Percentiles rank a stretch among this genome's conserved stretches.
phyloP scores from a whole-genome alignment of 2,329 filamentous ascomycete genomes.

The Lachnellula suecica region DNA sequence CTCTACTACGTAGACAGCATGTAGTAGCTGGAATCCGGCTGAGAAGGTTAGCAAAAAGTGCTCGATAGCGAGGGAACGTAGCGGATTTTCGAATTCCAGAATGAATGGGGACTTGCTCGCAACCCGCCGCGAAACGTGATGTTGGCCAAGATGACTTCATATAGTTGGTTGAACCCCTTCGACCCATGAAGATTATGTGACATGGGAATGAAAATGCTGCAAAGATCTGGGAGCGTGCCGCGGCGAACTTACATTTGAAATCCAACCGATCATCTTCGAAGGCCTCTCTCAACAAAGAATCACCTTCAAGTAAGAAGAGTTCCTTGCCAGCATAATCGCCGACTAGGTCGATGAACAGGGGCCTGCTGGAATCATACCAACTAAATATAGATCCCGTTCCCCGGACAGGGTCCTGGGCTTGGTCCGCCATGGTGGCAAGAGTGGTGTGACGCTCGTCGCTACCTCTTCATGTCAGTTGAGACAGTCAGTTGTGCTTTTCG shows the following conservation, averaged over 20 bases:
- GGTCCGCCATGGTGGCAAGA: constrained; percentile 11
- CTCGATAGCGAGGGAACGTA: neutral
- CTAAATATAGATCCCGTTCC: constrained; percentile 20
- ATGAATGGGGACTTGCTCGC: neutral
- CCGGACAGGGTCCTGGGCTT: constrained; percentile 4
- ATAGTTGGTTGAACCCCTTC: neutral
- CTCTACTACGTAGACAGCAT: constrained; percentile 69
- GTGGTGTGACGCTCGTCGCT: neutral
- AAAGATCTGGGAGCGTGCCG: neutral
- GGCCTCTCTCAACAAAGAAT: constrained; percentile 66
- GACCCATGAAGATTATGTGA: no score
- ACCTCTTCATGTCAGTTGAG: neutral
- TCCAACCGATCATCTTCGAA: constrained; percentile 63
- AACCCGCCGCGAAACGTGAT: neutral
- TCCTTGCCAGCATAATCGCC: constrained; percentile 76
- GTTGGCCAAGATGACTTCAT: neutral
- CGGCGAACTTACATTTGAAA: constrained; percentile 46
- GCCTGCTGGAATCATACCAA: constrained; percentile 42
- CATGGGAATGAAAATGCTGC: neutral
- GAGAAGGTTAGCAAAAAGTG: constrained; percentile 14
- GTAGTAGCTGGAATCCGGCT: constrained; percentile 69
- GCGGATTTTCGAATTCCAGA: neutral
- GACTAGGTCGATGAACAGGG: constrained; percentile 61
- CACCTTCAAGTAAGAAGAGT: constrained; percentile 71
- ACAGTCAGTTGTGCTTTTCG: neutral